Percentiles rank a stretch among this genome's conserved stretches.
Evolutionary conservation across 805 yeast species (phyloP).

Genomic region (Myxozyma neglecta): DNA sequence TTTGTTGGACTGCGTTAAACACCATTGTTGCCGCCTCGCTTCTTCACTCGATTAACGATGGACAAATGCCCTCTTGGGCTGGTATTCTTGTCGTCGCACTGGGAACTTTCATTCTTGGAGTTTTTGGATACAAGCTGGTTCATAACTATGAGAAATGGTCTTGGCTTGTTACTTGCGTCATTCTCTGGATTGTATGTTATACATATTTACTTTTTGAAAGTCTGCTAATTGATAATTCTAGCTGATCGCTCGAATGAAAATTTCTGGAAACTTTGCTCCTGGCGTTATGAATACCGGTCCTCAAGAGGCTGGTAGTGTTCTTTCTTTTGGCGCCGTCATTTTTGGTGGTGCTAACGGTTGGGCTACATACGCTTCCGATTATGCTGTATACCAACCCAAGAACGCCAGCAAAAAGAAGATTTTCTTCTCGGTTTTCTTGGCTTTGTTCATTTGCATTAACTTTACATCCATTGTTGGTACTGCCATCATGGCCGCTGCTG

Average conservation of each 20-base stretch:
- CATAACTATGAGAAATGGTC: conserved; percentile 81
- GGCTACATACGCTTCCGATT: conserved; percentile 91
- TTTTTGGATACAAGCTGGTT: conserved; percentile 81
- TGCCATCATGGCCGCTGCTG: conserved; percentile 72
- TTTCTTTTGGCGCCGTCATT: conserved; percentile 78
- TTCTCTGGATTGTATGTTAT: conserved; percentile 61
- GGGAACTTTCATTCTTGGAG: conserved; percentile 67
- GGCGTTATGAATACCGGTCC: conserved; percentile 58
- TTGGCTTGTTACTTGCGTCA: conserved; percentile 79
- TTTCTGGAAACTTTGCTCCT: conserved; percentile 60
- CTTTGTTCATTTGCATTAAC: conserved; percentile 65
- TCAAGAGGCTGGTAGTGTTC: conserved; percentile 70
- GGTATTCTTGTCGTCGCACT: conserved; percentile 72
- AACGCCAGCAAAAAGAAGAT: conserved; percentile 58
- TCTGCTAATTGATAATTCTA: neutral
- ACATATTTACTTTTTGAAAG: neutral
- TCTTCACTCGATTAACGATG: conserved; percentile 68
- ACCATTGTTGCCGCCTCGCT: conserved; percentile 87
- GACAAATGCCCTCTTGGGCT: conserved; percentile 81
- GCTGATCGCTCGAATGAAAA: conserved; percentile 59
- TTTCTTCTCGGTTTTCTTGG: conserved; percentile 62
- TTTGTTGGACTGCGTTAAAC: conserved; percentile 95
- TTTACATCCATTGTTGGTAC: conserved; percentile 83
- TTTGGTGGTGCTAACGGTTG: conserved; percentile 93
- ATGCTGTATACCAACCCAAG: conserved; percentile 81